Evolutionary conservation across 345 rosid species (phyloP), one percentile per base, ranked within the genome.

Genomic region (Euphorbia lathyris): DNA sequence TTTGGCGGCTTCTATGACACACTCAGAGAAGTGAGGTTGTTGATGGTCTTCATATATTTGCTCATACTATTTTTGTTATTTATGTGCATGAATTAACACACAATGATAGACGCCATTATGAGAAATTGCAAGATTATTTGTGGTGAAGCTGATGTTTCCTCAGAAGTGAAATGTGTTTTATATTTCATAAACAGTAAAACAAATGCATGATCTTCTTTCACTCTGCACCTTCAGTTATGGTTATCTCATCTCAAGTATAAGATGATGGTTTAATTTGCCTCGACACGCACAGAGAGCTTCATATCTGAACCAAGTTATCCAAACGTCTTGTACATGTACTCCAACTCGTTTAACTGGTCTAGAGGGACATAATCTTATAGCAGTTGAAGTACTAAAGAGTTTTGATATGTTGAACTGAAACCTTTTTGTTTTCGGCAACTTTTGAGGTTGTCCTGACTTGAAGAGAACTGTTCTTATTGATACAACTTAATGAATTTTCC

Each of bases 1-100:
- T 94, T 94, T 72, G 98, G 98, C 67, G 98, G 98, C 82, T 94
- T 94, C 85, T 94, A 94, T 70, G 97, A 94, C 74, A 94, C 98
- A 57, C 95, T 94, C 43, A 87, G 98, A 80, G 98, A 94, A 94
- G 97, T 94, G 82, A 94, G 98, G 98, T 94, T 82, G 91, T 80
- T 82, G 62, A 74, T 51, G 14, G 64, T 73, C 63, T 63, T 77
- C 13, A 25, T 38, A 48, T 70, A 27, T 66, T 72, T 0, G 36
- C 66, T 69, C 47, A 26, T 66, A 48, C 48, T 61, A 36, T 70
- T 52, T 40, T 4, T 26, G 27, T 23, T 32, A 20, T 34, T 30
- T 23, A 25, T 47, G 12, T 48, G 3, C 30, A 42, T 45, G 58
- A 30, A 32, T 47, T 70, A 34, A 47, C 55, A 70, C 7, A n/a